These are phyloP conservation scores for Metschnikowia baotianmanensis DNA, from an alignment of 805 yeast genomes.

Conservation along the genomic window DNA sequence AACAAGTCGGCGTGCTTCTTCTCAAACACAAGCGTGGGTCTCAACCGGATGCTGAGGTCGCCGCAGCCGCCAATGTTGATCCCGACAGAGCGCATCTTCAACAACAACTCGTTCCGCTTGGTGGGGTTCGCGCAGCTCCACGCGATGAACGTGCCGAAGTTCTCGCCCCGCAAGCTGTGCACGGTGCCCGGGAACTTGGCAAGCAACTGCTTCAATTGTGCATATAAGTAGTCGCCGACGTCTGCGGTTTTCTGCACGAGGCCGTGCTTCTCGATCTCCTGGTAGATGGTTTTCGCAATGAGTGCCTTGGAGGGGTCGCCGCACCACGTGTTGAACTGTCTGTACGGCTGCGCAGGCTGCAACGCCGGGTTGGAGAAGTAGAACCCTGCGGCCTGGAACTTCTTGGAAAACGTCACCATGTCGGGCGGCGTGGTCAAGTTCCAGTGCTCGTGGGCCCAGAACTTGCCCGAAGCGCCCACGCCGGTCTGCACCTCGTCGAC, in stretches of 20 bases:
- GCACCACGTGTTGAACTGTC: slow-evolving; percentile 94
- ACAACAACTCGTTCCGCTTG: slow-evolving; percentile 60
- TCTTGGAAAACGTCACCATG: slow-evolving; percentile 82
- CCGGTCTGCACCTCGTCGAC: slow-evolving; percentile 91
- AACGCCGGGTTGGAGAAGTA: slow-evolving; percentile 72
- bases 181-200: slow-evolving; percentile 52
- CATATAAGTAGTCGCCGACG: slow-evolving; percentile 68
- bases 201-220: slow-evolving; percentile 51
- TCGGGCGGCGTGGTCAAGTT: slow-evolving; percentile 74
- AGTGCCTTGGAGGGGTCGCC: slow-evolving; percentile 84
- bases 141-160: slow-evolving; percentile 78
- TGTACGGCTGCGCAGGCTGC: slow-evolving; percentile 73
- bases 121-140: slow-evolving; percentile 59
- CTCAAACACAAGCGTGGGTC: slow-evolving; percentile 78
- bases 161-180: slow-evolving; percentile 67
- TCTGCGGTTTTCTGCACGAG: slow-evolving; percentile 53
- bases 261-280: slow-evolving; percentile 60
- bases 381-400: slow-evolving; percentile 88
- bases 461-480: slow-evolving; percentile 79
- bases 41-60: slow-evolving; percentile 69
- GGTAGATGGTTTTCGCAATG: slow-evolving; percentile 69
- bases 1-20: slow-evolving; percentile 76
- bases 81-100: slow-evolving; percentile 60
- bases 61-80: slow-evolving; percentile 87
- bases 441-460: slow-evolving; percentile 91